Conservation (phyloP, 352 stramenopile genomes). For the Pythium apleroticum region DNA sequence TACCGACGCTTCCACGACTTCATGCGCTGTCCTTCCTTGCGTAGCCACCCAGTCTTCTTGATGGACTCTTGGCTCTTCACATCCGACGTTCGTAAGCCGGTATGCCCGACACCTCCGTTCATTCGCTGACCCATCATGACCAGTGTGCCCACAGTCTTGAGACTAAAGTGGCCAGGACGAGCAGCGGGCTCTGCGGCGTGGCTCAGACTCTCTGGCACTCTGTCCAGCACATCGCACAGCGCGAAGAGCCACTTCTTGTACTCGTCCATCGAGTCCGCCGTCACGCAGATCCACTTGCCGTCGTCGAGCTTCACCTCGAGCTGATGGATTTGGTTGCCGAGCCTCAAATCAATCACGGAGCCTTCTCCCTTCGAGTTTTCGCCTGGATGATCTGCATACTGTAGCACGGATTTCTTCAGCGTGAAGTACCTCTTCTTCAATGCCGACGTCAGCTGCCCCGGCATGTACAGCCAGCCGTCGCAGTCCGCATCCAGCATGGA, state of each 20-base stretch:
- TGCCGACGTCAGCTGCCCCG: constrained; percentile 49
- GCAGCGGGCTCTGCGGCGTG: constrained; percentile 15
- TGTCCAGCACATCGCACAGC: constrained; percentile 56
- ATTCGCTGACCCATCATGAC: constrained; percentile 4
- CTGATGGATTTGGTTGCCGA: constrained; percentile 44
- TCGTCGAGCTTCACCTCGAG: constrained; percentile 70
- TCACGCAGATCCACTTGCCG: constrained; percentile 62
- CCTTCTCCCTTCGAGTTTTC: constrained; percentile 63
- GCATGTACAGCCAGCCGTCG: constrained; percentile 79
- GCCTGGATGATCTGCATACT: constrained; percentile 62
- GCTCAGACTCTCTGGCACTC: constrained; percentile 27
- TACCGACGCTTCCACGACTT: constrained; percentile 81
- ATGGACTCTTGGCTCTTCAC: neutral
- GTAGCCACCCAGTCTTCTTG: constrained; percentile 72
- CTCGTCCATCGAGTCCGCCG: constrained; percentile 50
- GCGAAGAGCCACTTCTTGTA: constrained; percentile 63
- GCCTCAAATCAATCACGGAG: constrained; percentile 55
- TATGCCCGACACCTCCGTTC: neutral
- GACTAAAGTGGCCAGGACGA: constrained; percentile 15
- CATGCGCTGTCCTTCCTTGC: constrained; percentile 70
- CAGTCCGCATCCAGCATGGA: constrained; percentile 51
- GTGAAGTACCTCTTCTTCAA: constrained; percentile 81
- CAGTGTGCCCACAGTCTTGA: constrained; percentile 1
- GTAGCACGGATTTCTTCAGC: constrained; percentile 54
- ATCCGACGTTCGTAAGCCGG: constrained; percentile 5